Conservation (phyloP, 495 filamentous ascomycete species). For the Penicillium cosmopolitanum region DNA sequence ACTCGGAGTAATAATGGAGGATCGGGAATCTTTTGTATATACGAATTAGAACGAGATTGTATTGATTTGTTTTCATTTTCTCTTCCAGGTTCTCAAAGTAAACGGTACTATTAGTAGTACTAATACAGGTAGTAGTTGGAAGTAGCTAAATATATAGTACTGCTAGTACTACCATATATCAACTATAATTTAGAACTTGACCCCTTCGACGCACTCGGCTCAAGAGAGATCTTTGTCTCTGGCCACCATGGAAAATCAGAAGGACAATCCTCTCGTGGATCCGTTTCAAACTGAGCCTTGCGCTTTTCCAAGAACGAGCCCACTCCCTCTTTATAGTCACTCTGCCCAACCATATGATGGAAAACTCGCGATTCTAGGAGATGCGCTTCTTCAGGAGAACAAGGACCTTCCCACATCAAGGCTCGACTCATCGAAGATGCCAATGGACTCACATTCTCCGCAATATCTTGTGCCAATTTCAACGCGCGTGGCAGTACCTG, state of each 20-base stretch:
- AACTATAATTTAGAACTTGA: constrained; percentile 18
- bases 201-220: constrained; percentile 14
- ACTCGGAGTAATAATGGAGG: no score
- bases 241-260: constrained; percentile 35
- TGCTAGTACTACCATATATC: no score
- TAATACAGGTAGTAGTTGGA: no score
- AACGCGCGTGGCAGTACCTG: constrained; percentile 54
- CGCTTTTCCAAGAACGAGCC: constrained; percentile 52
- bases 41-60: no score
- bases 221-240: constrained; percentile 18
- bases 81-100: no score
- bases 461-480: constrained; percentile 56
- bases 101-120: no score
- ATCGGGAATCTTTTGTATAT: no score
- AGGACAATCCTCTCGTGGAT: constrained; percentile 20
- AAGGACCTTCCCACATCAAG: constrained; percentile 56
- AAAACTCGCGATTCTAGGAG: constrained; percentile 59
- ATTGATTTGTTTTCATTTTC: no score
- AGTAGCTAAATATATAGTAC: no score
- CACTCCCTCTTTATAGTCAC: constrained; percentile 48
- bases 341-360: constrained; percentile 53
- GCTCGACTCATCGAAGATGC: constrained; percentile 56
- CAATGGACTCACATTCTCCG: constrained; percentile 54
- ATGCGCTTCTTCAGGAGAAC: constrained; percentile 57
- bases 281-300: constrained; percentile 47